Evolutionary conservation across 306 rosid species (phyloP).

Genomic region (Cucurbita argyrosperma): DNA sequence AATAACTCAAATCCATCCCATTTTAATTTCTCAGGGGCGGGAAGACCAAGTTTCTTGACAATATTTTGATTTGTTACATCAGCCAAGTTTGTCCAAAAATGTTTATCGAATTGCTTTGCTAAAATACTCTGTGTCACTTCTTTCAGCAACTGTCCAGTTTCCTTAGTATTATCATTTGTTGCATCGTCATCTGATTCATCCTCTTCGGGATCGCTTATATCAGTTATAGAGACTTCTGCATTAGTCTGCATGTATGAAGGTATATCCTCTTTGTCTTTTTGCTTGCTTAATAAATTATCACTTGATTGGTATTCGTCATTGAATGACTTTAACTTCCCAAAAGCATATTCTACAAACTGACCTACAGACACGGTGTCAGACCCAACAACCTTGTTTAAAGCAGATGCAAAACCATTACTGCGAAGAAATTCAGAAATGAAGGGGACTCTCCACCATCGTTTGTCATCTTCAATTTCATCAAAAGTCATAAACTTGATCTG

Average conservation of each 20-base stretch:
- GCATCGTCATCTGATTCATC: slow-evolving; percentile 20
- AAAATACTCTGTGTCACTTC: slow-evolving; percentile 16
- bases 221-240: slow-evolving; percentile 19
- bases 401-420: slow-evolving; percentile 58
- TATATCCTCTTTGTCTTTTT: slow-evolving; percentile 14
- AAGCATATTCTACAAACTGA: slow-evolving; percentile 85
- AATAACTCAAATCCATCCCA: slow-evolving; percentile 87
- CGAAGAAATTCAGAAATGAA: slow-evolving; percentile 64
- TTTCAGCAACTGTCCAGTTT: slow-evolving; percentile 25
- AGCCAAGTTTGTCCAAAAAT: slow-evolving; percentile 70
- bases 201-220: slow-evolving; percentile 10
- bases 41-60: slow-evolving; percentile 63
- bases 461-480: slow-evolving; percentile 67
- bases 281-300: slow-evolving; percentile 21
- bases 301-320: slow-evolving; percentile 37
- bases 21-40: slow-evolving; percentile 57
- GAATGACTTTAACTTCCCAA: slow-evolving; percentile 75
- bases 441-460: slow-evolving; percentile 67
- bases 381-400: slow-evolving; percentile 46
- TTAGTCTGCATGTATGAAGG: slow-evolving; percentile 15
- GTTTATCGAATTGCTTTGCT: slow-evolving; percentile 37
- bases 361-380: slow-evolving; percentile 75
- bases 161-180: slow-evolving; percentile 13
- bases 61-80: slow-evolving; percentile 50
- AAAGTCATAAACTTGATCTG: slow-evolving; percentile 75